Evolutionary conservation across 345 rosid genomes (phyloP).

Genomic region (Leavenworthia alabamica): DNA sequence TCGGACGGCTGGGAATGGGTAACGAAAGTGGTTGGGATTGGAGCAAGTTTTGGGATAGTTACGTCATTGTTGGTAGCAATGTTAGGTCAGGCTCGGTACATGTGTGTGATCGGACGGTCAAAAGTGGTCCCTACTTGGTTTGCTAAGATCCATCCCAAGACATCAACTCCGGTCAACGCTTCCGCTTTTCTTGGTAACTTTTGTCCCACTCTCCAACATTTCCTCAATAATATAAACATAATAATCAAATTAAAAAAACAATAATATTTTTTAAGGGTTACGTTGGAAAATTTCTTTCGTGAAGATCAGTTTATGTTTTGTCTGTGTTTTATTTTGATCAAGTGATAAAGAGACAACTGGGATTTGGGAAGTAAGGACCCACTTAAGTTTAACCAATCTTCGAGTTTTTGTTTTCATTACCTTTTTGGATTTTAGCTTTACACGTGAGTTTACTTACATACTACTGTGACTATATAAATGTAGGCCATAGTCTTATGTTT

Average conservation of each 20-base stretch:
- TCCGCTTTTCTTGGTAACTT: slow-evolving; percentile 80
- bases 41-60: slow-evolving; percentile 92
- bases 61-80: slow-evolving; percentile 89
- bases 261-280: too few relatives aligned
- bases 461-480: slow-evolving; percentile 14
- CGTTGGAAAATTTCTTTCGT: too few relatives aligned
- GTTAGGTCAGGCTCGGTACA: slow-evolving; percentile 94
- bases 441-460: slow-evolving; percentile 26
- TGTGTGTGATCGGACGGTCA: slow-evolving; percentile 98
- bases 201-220: too few relatives aligned
- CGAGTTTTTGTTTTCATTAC: too few relatives aligned
- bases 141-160: slow-evolving; percentile 66
- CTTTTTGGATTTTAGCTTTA: too few relatives aligned
- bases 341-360: too few relatives aligned
- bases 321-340: too few relatives aligned
- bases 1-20: slow-evolving; percentile 74
- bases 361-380: too few relatives aligned
- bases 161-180: slow-evolving; percentile 93
- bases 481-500: slow-evolving; percentile 20
- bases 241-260: too few relatives aligned
- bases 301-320: too few relatives aligned
- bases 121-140: slow-evolving; percentile 80
- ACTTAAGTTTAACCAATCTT: too few relatives aligned
- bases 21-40: slow-evolving; percentile 74
- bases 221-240: too few relatives aligned